Conservation (phyloP, 805 yeast species). For the Candida ortonii region DNA sequence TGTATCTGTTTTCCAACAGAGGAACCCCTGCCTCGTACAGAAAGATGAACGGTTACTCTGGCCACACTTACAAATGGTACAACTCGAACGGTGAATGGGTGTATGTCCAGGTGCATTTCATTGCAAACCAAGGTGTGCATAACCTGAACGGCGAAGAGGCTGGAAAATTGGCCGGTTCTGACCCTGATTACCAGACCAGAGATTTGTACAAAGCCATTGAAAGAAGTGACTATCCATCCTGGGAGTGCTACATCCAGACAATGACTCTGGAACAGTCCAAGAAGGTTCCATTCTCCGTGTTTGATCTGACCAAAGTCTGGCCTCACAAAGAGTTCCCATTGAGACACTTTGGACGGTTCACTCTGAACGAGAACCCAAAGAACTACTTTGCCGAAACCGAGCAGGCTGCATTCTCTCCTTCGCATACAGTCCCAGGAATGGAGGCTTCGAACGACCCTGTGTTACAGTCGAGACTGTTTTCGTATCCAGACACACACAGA, state of each 20-base stretch:
- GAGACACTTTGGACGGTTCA: slow-evolving; percentile 79
- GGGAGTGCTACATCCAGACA: slow-evolving; percentile 83
- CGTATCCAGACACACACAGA: slow-evolving; percentile 84
- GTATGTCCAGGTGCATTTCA: slow-evolving; percentile 76
- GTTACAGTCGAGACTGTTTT: slow-evolving; percentile 74
- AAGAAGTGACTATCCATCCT: slow-evolving; percentile 72
- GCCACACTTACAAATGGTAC: slow-evolving; percentile 81
- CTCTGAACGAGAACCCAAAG: slow-evolving; percentile 76
- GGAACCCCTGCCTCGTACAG: slow-evolving; percentile 77
- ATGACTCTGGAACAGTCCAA: slow-evolving; percentile 84
- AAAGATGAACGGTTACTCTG: slow-evolving; percentile 82
- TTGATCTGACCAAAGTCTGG: slow-evolving; percentile 92
- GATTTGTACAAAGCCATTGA: slow-evolving; percentile 79
- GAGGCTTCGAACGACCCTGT: slow-evolving; percentile 85
- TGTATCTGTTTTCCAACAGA: slow-evolving; percentile 72
- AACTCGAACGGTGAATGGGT: slow-evolving; percentile 72
- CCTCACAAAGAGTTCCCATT: slow-evolving; percentile 83
- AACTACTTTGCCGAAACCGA: slow-evolving; percentile 87
- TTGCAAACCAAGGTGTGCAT: slow-evolving; percentile 53
- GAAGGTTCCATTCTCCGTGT: slow-evolving; percentile 73
- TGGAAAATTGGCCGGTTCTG: slow-evolving; percentile 61
- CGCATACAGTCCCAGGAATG: slow-evolving; percentile 80
- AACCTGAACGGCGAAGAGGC: slow-evolving; percentile 65
- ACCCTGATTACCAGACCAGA: slow-evolving; percentile 80
- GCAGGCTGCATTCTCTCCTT: slow-evolving; percentile 83